Evolutionary conservation across 257 asterid genomes (phyloP).

Genomic region (Solanum chiquidenum): DNA sequence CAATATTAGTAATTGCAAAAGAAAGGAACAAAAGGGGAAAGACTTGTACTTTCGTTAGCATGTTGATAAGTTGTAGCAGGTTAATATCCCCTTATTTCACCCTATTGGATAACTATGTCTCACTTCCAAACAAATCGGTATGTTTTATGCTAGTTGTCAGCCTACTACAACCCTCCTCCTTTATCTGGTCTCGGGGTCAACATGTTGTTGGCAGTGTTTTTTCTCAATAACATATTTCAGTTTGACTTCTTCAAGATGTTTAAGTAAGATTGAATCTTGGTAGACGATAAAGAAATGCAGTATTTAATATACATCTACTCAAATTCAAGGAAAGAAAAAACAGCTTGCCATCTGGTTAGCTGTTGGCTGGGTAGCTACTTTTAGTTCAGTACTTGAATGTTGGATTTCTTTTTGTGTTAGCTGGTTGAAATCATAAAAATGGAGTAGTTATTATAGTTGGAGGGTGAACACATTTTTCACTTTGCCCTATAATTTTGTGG

Average conservation of each 20-base stretch:
- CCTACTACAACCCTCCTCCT: background rate
- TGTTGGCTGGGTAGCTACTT: background rate
- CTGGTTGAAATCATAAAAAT: background rate
- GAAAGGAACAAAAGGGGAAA: background rate
- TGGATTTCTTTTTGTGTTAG: background rate
- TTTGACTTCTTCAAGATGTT: background rate
- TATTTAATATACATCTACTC: background rate
- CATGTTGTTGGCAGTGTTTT: background rate
- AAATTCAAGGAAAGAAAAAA: background rate
- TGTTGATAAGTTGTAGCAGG: background rate
- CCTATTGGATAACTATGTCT: background rate
- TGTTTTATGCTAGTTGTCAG: background rate
- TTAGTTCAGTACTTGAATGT: background rate
- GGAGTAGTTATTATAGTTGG: background rate
- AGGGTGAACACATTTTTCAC: background rate
- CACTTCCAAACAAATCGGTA: background rate
- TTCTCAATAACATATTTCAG: background rate
- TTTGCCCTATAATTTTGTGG: background rate
- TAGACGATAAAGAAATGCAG: too few species aligned
- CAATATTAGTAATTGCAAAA: background rate
- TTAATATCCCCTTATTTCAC: background rate
- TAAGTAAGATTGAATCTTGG: background rate
- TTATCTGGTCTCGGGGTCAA: background rate
- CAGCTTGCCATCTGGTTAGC: background rate
- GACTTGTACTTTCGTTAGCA: background rate